A percentile compares a stretch with the other conserved stretches of the same genome.
Conservation (phyloP, 108 stramenopile species). For the Pseudonitzschia delicatissima region DNA sequence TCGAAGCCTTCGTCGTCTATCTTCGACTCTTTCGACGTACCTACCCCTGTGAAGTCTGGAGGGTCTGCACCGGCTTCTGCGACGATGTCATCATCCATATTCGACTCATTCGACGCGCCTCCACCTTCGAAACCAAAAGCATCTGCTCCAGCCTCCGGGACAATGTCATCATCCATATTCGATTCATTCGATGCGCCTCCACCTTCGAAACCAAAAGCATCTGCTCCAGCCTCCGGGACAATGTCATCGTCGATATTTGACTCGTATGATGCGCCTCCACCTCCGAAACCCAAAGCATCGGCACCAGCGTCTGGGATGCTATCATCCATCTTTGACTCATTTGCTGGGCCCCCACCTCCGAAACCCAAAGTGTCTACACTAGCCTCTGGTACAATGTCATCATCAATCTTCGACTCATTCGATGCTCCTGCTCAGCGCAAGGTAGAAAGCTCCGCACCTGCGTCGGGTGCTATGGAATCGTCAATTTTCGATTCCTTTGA, state of each 20-base stretch:
- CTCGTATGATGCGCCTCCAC: slow-evolving; percentile 35
- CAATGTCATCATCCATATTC: slow-evolving; percentile 43
- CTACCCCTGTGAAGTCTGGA: slow-evolving; percentile 19
- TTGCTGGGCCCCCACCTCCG: slow-evolving; percentile 17
- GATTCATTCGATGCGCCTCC: slow-evolving; percentile 44
- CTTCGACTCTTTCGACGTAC: slow-evolving; percentile 56
- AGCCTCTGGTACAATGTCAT: background rate
- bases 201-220: slow-evolving; percentile 5
- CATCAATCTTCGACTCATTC: slow-evolving; percentile 40
- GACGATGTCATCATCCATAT: slow-evolving; percentile 47
- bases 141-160: slow-evolving; percentile 41
- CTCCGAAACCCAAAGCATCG: slow-evolving; percentile 23
- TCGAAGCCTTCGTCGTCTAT: slow-evolving; percentile 34
- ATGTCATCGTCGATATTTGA: slow-evolving; percentile 46
- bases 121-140: slow-evolving; percentile 28
- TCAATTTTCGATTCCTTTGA: slow-evolving; percentile 52
- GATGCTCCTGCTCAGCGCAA: slow-evolving; percentile 27
- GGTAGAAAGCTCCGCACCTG: slow-evolving; percentile 39
- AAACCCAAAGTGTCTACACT: background rate
- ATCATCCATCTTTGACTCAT: slow-evolving; percentile 61
- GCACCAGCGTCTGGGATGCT: slow-evolving; percentile 8
- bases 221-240: background rate
- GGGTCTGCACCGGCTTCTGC: background rate
- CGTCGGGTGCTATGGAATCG: slow-evolving; percentile 8
- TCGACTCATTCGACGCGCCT: slow-evolving; percentile 48